Conservation (phyloP, 2,329 filamentous ascomycete species). For the Neonectria punicea region DNA sequence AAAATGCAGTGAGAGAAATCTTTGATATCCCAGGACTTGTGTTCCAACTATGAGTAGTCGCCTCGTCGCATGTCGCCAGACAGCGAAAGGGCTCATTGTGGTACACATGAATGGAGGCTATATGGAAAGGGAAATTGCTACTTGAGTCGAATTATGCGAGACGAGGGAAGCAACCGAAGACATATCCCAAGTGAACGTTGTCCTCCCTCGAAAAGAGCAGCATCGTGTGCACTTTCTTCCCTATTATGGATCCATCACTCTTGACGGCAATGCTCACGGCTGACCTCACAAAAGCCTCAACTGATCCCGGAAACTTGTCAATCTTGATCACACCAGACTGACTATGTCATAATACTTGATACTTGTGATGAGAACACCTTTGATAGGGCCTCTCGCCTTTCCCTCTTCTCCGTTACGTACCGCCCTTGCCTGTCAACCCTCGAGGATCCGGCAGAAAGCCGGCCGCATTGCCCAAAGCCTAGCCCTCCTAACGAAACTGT, state of each 20-base stretch:
- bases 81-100: not conserved
- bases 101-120: too few species aligned
- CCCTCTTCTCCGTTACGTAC: not conserved
- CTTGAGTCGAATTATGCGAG: too few species aligned
- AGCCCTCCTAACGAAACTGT: conserved; percentile 12
- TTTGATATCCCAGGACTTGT: not conserved
- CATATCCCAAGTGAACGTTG: not conserved
- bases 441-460: conserved; percentile 1
- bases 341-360: not conserved
- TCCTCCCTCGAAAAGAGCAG: too few species aligned
- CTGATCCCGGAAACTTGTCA: not conserved
- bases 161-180: too few species aligned
- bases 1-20: not conserved
- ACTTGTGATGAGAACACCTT: not conserved
- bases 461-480: conserved; percentile 8
- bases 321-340: conserved; percentile 1
- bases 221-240: too few species aligned
- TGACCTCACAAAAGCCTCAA: not conserved
- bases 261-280: not conserved
- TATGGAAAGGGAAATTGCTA: too few species aligned
- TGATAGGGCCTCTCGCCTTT: not conserved
- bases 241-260: too few species aligned
- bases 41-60: not conserved
- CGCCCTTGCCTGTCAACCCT: not conserved
- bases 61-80: not conserved